These are phyloP conservation scores for Aquilaria sinensis DNA, from an alignment of 345 rosid genomes.

Conservation along the genomic window DNA sequence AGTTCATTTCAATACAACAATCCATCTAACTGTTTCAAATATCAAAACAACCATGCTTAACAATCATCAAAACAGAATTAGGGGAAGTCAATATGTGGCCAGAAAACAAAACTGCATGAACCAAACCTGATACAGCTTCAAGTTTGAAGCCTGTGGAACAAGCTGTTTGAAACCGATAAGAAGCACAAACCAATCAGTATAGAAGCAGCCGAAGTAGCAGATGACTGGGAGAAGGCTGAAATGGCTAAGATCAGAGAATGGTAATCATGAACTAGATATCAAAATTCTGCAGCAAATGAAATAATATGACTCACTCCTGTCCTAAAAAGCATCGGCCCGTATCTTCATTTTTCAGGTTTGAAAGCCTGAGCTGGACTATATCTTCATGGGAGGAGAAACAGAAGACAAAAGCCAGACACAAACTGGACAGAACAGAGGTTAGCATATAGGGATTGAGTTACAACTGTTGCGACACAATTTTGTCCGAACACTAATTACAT, in stretches of 20 bases:
- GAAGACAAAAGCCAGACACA: conserved; percentile 44
- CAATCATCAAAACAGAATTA: no score
- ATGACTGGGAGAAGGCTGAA: conserved; percentile 56
- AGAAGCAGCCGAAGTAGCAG: conserved; percentile 28
- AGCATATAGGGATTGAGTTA: no score
- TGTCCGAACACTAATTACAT: no score
- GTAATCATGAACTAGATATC: conserved; percentile 22
- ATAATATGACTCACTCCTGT: neutral
- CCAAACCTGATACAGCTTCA: conserved; percentile 9
- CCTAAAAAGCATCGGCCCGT: no score
- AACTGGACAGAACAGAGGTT: conserved; percentile 57
- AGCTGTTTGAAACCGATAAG: conserved; percentile 5
- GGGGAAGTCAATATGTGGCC: no score
- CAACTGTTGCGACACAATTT: no score
- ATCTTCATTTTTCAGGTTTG: conserved; percentile 40
- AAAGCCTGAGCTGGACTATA: conserved; percentile 34
- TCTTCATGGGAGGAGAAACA: conserved; percentile 52
- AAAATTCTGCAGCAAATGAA: neutral
- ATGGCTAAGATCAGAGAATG: conserved; percentile 36
- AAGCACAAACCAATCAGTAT: conserved; percentile 14
- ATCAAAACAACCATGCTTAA: no score
- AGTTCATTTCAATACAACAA: neutral
- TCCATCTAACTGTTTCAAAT: neutral
- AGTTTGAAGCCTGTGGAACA: conserved; percentile 11
- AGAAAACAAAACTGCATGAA: neutral